phyloP scores from a whole-genome alignment of 768 basidiomycete species.

The Coprinellus micaceus region DNA sequence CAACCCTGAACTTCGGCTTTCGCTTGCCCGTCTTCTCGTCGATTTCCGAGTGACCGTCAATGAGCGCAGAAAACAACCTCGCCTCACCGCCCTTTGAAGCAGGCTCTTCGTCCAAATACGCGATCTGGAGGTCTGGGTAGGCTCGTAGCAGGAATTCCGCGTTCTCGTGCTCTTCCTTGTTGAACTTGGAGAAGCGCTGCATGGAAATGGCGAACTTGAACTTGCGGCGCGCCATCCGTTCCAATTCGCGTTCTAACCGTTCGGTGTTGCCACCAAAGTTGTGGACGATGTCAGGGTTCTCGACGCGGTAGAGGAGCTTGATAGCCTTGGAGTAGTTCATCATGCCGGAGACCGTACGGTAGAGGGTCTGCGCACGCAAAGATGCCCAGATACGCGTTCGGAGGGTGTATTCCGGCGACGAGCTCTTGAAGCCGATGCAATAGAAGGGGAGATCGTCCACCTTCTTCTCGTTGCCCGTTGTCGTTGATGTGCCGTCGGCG shows the following conservation, averaged over 20 bases:
- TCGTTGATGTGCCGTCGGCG: constrained; percentile 49
- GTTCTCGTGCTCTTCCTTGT: constrained; percentile 98
- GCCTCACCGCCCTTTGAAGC: constrained; percentile 86
- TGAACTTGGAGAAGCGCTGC: constrained; percentile 99
- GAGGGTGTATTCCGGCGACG: constrained; percentile 96
- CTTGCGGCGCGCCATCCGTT: constrained; percentile 94
- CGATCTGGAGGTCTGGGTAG: constrained; percentile 97
- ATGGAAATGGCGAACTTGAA: constrained; percentile 98
- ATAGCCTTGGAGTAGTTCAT: constrained; percentile 99
- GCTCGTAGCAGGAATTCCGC: constrained; percentile 96
- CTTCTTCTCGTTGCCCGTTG: constrained; percentile 74
- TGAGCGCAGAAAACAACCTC: constrained; percentile 85
- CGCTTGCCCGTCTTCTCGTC: constrained; percentile 84
- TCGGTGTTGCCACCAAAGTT: constrained; percentile 96
- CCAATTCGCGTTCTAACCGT: constrained; percentile 90
- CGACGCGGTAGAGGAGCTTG: constrained; percentile 97
- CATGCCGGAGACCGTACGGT: constrained; percentile 98
- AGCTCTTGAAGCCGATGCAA: constrained; percentile 98
- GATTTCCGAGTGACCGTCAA: constrained; percentile 96
- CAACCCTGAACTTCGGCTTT: constrained; percentile 95
- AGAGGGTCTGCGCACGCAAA: constrained; percentile 94
- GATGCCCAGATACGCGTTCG: constrained; percentile 99
- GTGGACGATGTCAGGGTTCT: constrained; percentile 97
- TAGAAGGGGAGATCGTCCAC: constrained; percentile 97
- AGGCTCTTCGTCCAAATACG: constrained; percentile 95